Evolutionary conservation across 2,329 filamentous ascomycete species (phyloP).

Genomic region (Venturia asperata): DNA sequence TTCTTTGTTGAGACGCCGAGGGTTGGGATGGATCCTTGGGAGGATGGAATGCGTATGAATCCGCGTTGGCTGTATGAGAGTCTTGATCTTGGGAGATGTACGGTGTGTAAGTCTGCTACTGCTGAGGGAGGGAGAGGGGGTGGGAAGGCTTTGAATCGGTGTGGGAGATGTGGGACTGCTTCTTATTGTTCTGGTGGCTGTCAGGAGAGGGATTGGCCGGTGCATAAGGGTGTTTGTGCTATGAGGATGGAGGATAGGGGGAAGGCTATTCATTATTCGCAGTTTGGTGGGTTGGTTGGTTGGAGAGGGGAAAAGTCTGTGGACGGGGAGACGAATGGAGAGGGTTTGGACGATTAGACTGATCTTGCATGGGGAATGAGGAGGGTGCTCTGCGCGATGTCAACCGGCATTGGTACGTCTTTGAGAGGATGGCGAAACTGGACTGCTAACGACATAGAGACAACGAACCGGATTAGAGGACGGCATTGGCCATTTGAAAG

Average conservation of each 20-base stretch:
- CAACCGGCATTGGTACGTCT: too few species aligned
- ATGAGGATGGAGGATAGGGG: constrained; percentile 8
- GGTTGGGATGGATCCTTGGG: not conserved
- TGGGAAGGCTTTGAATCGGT: not conserved
- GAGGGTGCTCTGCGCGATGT: too few species aligned
- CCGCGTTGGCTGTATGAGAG: not conserved
- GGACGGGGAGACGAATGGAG: not conserved
- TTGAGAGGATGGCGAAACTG: too few species aligned
- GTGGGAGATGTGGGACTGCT: constrained; percentile 4
- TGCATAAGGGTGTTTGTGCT: constrained; percentile 3
- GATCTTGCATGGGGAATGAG: too few species aligned
- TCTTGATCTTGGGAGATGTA: not conserved
- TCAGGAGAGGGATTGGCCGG: constrained; percentile 6
- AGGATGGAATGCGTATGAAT: constrained; percentile 6
- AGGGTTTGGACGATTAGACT: not conserved
- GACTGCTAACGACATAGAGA: too few species aligned
- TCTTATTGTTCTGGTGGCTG: not conserved
- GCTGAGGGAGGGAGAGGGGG: too few species aligned
- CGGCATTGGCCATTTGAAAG: too few species aligned
- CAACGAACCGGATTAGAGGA: too few species aligned
- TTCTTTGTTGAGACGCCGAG: not conserved
- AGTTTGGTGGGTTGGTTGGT: not conserved
- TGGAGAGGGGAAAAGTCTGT: not conserved
- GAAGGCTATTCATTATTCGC: constrained; percentile 4
- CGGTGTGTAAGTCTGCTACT: not conserved